Evolutionary conservation across 257 asterid species (phyloP).

Genomic region (Nicotiana obtusifolia): DNA sequence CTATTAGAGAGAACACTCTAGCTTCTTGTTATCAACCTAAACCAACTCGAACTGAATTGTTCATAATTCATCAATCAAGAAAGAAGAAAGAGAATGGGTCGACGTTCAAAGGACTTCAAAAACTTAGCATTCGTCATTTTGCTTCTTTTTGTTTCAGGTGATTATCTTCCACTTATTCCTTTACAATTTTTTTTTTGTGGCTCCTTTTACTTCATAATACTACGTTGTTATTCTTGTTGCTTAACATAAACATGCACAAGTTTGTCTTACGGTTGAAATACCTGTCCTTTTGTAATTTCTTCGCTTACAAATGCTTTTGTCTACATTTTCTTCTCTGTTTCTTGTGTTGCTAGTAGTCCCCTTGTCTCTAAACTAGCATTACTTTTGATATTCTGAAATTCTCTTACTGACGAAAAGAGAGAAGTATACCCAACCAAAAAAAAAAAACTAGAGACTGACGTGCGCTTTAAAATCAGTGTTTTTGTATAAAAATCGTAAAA

Average conservation of each 20-base stretch:
- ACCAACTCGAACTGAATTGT: not conserved
- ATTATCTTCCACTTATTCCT: not conserved
- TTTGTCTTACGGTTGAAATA: not conserved
- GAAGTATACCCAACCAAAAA: too few species aligned
- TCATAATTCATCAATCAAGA: not conserved
- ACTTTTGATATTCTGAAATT: too few species aligned
- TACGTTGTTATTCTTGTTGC: not conserved
- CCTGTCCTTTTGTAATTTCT: not conserved
- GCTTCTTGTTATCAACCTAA: not conserved
- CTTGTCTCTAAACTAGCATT: too few species aligned
- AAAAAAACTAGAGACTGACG: too few species aligned
- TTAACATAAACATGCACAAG: not conserved
- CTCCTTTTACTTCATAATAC: not conserved
- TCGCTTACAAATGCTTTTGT: not conserved
- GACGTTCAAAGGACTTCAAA: not conserved
- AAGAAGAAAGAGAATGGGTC: not conserved
- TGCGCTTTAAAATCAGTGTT: not conserved
- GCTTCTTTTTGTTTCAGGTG: conserved; percentile 5
- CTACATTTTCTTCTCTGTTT: not conserved
- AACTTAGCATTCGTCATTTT: not conserved
- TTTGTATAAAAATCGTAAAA: not conserved
- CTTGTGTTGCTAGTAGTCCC: not conserved
- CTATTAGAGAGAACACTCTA: not conserved
- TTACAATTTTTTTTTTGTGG: not conserved
- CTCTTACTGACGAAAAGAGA: too few species aligned